Conservation (phyloP, 495 filamentous ascomycete species). For the Schizothecium vesticola region DNA sequence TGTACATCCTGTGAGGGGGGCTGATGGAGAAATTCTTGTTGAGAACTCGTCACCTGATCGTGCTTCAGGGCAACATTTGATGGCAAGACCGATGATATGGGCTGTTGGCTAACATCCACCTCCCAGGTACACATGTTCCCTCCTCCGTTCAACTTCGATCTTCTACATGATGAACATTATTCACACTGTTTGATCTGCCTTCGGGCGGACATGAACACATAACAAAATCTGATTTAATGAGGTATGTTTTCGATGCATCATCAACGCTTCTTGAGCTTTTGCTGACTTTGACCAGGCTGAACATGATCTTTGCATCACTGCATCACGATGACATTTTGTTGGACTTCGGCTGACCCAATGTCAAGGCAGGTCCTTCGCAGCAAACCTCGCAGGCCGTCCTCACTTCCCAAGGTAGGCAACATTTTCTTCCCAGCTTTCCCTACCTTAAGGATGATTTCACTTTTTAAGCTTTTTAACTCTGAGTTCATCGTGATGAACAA, state of each 20-base stretch:
- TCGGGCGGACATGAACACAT: conserved; percentile 68
- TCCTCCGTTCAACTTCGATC: conserved; percentile 21
- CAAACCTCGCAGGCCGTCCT: conserved; percentile 6
- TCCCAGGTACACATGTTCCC: conserved; percentile 39
- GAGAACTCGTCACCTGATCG: conserved; percentile 95
- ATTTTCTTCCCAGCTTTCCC: conserved; percentile 14
- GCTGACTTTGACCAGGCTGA: conserved; percentile 45
- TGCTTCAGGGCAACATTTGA: conserved; percentile 30
- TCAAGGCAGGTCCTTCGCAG: conserved; percentile 31
- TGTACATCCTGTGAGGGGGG: conserved; percentile 83
- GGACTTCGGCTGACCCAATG: conserved; percentile 23
- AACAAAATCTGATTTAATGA: conserved; percentile 99
- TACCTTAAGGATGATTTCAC: conserved; percentile 63
- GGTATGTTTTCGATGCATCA: conserved; percentile 48
- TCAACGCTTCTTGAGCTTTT: neutral
- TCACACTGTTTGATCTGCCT: conserved; percentile 97
- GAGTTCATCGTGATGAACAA: conserved; percentile 67
- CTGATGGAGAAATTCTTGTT: conserved; percentile 75
- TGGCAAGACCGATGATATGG: conserved; percentile 1
- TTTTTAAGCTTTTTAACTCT: conserved; percentile 66
- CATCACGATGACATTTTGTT: conserved; percentile 9
- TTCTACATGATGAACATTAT: conserved; percentile 55
- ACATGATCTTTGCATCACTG: conserved; percentile 11
- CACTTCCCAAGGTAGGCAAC: conserved; percentile 19
- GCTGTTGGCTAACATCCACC: conserved; percentile 30